Percentiles rank a stretch among this genome's conserved stretches.
Evolutionary conservation across 129 eudicot species (phyloP).

Genomic region (Artemisia annua): DNA sequence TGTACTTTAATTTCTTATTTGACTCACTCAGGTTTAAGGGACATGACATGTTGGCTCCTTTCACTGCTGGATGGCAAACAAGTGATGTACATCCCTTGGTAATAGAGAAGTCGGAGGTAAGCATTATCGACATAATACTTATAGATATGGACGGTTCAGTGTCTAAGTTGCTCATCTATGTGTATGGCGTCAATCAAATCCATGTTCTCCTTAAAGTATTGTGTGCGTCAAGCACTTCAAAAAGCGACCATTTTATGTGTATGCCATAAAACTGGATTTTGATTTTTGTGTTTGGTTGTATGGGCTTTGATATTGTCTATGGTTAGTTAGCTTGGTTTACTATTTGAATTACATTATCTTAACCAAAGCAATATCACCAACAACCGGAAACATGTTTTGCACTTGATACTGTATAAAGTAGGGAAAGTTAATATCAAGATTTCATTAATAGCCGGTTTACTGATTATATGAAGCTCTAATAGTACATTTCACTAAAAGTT

Average conservation of each 20-base stretch:
- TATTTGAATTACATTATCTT: too few relatives aligned
- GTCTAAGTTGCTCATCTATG: neutral
- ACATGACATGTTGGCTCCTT: slow-evolving; percentile 89
- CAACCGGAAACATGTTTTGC: too few relatives aligned
- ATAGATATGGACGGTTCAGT: neutral
- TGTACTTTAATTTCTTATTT: neutral
- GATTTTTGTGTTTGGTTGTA: neutral
- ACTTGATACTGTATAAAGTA: too few relatives aligned
- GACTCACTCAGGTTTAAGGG: slow-evolving; percentile 58
- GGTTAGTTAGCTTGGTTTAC: too few relatives aligned
- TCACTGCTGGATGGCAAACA: slow-evolving; percentile 84
- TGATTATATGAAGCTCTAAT: too few relatives aligned
- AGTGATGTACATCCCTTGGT: slow-evolving; percentile 62
- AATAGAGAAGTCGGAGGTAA: slow-evolving; percentile 67
- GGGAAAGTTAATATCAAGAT: too few relatives aligned
- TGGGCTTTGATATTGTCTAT: too few relatives aligned
- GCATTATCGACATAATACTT: neutral
- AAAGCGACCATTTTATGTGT: neutral
- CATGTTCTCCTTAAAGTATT: slow-evolving; percentile 1
- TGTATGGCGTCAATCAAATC: neutral
- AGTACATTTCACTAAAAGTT: too few relatives aligned
- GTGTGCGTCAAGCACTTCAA: slow-evolving; percentile 1
- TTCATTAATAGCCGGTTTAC: too few relatives aligned
- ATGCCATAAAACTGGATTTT: neutral
- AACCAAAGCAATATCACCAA: too few relatives aligned